phyloP scores from a whole-genome alignment of 805 yeast species.

The Torulaspora maleeae region DNA sequence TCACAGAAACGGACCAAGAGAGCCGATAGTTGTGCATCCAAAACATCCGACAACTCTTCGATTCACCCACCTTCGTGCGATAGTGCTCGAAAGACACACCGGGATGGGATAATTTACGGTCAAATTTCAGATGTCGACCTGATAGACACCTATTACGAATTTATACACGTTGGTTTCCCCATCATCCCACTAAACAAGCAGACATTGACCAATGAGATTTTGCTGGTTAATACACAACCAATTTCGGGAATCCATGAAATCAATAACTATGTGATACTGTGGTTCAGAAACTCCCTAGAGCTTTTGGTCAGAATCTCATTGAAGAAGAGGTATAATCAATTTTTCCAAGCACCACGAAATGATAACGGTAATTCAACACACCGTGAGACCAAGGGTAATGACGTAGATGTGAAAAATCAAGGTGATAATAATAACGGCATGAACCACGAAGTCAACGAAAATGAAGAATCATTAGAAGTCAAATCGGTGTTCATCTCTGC shows the following conservation, averaged over 20 bases:
- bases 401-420: constrained; percentile 5
- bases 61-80: constrained; percentile 6
- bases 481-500: constrained; percentile 29
- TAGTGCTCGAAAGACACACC: not conserved
- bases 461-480: constrained; percentile 21
- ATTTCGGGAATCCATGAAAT: constrained; percentile 31
- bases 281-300: constrained; percentile 35
- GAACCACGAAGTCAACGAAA: constrained; percentile 4
- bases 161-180: constrained; percentile 40
- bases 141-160: constrained; percentile 46
- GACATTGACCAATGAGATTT: constrained; percentile 30
- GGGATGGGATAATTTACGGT: constrained; percentile 20
- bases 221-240: constrained; percentile 32
- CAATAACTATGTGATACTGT: constrained; percentile 30
- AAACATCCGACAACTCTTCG: constrained; percentile 7
- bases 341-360: constrained; percentile 13
- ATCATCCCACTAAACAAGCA: constrained; percentile 37
- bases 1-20: constrained; percentile 6
- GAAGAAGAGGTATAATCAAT: constrained; percentile 17
- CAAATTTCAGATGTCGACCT: constrained; percentile 36
- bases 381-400: not conserved
- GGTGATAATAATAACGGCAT: not conserved
- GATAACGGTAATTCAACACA: not conserved
- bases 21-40: constrained; percentile 6
- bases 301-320: constrained; percentile 29